A percentile compares a stretch with the other conserved stretches of the same genome.
Evolutionary conservation across 1,284 basidiomycete genomes (phyloP).

Genomic region (Rhodotorula sp.): DNA sequence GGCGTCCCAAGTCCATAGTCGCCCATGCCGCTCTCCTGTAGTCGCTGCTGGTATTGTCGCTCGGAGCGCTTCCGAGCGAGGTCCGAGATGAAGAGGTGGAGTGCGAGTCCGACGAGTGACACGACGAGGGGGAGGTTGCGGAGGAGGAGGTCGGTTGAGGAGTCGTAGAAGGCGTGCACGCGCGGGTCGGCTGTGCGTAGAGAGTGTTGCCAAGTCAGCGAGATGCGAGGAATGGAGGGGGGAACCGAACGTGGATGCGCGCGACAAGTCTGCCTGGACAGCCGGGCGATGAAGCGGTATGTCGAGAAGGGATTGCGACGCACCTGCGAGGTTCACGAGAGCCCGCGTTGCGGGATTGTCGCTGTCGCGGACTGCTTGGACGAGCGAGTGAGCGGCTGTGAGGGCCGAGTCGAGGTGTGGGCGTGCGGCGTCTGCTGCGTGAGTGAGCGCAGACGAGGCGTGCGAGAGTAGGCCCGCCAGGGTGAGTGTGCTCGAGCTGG

Average conservation of each 20-base stretch:
- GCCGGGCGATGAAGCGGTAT: not conserved
- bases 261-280: not conserved
- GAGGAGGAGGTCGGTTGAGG: not conserved
- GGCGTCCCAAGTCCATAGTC: slow-evolving; percentile 23
- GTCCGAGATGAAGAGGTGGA: slow-evolving; percentile 7
- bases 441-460: not conserved
- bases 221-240: not conserved
- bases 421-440: not conserved
- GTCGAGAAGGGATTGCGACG: no score
- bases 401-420: not conserved
- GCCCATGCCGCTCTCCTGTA: slow-evolving; percentile 7
- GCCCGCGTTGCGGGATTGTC: slow-evolving; percentile 11
- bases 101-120: slow-evolving; percentile 6
- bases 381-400: not conserved
- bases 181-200: not conserved
- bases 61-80: not conserved
- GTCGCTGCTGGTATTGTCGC: not conserved
- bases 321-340: not conserved
- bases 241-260: not conserved
- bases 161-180: not conserved
- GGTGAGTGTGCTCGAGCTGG: not conserved
- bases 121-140: slow-evolving; percentile 1
- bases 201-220: not conserved
- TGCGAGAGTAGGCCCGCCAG: slow-evolving; percentile 8
- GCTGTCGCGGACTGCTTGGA: not conserved